Percentiles rank a stretch among this genome's conserved stretches.
phyloP scores from a whole-genome alignment of 2,329 filamentous ascomycete species.

The Verticillium longisporum region DNA sequence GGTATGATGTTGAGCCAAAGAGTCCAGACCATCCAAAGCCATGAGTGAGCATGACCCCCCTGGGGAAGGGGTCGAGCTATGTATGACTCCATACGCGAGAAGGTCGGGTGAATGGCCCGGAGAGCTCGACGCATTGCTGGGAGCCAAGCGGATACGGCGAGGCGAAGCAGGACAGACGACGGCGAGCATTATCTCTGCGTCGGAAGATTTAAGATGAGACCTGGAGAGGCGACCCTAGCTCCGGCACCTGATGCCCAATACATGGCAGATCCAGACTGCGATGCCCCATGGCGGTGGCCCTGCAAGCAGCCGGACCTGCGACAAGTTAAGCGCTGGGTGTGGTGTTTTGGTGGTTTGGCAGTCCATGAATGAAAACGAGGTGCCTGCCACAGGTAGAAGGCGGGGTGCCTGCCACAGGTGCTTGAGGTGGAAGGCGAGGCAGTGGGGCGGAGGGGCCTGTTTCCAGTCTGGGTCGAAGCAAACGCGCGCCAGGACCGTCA shows the following conservation, averaged over 20 bases:
- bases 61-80: conserved; percentile 2
- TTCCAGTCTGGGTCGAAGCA: conserved; percentile 5
- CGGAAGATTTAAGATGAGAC: conserved; percentile 1
- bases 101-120: conserved; percentile 2
- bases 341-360: not conserved
- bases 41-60: not conserved
- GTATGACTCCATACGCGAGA: conserved; percentile 4
- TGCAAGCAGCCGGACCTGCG: conserved; percentile 5
- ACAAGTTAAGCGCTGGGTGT: conserved; percentile 8
- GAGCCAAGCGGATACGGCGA: conserved; percentile 1
- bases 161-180: not conserved
- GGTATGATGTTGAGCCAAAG: not conserved
- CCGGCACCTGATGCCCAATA: conserved; percentile 3
- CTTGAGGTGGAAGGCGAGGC: no score
- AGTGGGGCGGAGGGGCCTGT: not conserved
- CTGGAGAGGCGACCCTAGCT: not conserved
- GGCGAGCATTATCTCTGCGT: not conserved
- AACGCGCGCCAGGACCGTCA: conserved; percentile 13
- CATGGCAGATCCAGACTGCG: not conserved
- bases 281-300: conserved; percentile 3
- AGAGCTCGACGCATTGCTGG: conserved; percentile 5
- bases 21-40: not conserved
- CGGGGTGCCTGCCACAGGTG: no score
- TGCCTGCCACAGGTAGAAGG: no score
- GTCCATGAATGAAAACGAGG: no score